These are phyloP conservation scores for Saccharomycopsis javanensis DNA, from an alignment of 805 yeast genomes.

Conservation along the genomic window DNA sequence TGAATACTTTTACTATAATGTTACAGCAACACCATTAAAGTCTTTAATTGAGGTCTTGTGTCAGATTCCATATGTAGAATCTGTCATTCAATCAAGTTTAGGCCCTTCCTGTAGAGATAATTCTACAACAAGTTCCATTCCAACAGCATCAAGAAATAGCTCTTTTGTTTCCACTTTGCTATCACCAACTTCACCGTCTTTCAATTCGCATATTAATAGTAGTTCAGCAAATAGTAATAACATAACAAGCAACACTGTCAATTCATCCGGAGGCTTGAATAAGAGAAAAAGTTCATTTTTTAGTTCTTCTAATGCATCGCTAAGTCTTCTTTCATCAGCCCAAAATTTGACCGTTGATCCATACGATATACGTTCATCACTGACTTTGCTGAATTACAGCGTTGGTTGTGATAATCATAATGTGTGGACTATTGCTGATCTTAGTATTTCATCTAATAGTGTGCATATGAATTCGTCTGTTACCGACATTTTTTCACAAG, in stretches of 20 bases:
- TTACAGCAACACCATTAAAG: conserved; percentile 48
- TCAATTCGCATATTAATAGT: background rate
- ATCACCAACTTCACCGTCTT: conserved; percentile 10
- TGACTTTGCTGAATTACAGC: background rate
- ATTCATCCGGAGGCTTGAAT: background rate
- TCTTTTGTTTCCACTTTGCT: conserved; percentile 21
- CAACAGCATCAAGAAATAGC: conserved; percentile 8
- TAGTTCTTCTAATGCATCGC: conserved; percentile 2
- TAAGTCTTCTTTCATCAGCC: background rate
- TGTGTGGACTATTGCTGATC: background rate
- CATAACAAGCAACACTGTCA: background rate
- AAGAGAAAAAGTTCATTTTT: conserved; percentile 7
- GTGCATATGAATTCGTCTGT: background rate
- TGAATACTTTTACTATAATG: conserved; percentile 58
- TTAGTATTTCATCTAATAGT: background rate
- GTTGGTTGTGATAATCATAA: background rate
- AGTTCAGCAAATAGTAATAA: background rate
- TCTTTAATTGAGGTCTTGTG: conserved; percentile 31
- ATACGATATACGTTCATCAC: background rate
- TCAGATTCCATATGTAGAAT: background rate
- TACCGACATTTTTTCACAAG: background rate
- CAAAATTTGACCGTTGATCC: conserved; percentile 9
- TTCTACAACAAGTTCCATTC: background rate
- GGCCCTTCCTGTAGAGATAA: background rate
- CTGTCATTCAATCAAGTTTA: background rate